Evolutionary conservation across 345 rosid species (phyloP).

Genomic region (Bruguiera parviflora): DNA sequence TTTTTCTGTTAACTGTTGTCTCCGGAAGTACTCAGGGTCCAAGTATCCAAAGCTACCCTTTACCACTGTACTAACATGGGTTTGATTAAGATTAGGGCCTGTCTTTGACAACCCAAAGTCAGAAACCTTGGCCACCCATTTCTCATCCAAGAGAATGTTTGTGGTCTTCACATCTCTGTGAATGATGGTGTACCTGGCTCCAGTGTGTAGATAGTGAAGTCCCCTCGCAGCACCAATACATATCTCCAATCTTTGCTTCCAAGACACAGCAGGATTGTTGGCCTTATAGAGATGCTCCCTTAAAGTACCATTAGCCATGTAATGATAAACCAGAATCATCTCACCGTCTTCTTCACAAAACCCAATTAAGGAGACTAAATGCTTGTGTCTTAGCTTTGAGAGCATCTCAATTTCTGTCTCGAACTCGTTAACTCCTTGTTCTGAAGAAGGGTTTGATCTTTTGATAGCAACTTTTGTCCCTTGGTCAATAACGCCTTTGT

Average conservation of each 20-base stretch:
- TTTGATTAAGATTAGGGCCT: slow-evolving; percentile 18
- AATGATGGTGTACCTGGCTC: slow-evolving; percentile 30
- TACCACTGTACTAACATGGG: slow-evolving; percentile 30
- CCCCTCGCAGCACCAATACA: slow-evolving; percentile 26
- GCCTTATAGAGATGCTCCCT: slow-evolving; percentile 29
- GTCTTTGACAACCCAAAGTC: slow-evolving; percentile 31
- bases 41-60: slow-evolving; percentile 34
- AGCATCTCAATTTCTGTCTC: slow-evolving; percentile 33
- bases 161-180: slow-evolving; percentile 32
- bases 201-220: slow-evolving; percentile 31
- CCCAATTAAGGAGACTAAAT: slow-evolving; percentile 28
- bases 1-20: slow-evolving; percentile 30
- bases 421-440: slow-evolving; percentile 33
- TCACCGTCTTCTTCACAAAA: slow-evolving; percentile 30
- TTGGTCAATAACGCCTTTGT: slow-evolving; percentile 28
- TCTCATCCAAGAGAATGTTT: slow-evolving; percentile 28
- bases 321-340: slow-evolving; percentile 27
- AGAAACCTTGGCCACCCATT: slow-evolving; percentile 35
- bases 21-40: slow-evolving; percentile 28
- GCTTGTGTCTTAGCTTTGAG: slow-evolving; percentile 33
- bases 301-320: slow-evolving; percentile 27
- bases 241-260: slow-evolving; percentile 29
- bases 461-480: slow-evolving; percentile 27
- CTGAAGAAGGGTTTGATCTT: slow-evolving; percentile 32
- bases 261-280: slow-evolving; percentile 13